phyloP scores from a whole-genome alignment of 768 basidiomycete genomes.

The Lactarius vividus region DNA sequence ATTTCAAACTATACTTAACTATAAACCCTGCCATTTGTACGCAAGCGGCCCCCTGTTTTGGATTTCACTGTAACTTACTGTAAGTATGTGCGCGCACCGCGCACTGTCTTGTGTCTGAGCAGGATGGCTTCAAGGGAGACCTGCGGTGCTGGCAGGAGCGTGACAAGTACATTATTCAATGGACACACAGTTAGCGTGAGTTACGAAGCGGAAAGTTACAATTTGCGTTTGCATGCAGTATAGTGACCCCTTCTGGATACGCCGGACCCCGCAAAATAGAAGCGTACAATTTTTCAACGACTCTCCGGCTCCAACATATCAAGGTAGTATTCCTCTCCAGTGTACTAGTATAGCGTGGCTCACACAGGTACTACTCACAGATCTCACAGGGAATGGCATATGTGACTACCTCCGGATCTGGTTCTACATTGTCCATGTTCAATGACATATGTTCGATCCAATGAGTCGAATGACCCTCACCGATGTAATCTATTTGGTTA shows the following conservation, averaged over 20 bases:
- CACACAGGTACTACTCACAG: not conserved
- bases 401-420: conserved; percentile 42
- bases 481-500: conserved; percentile 46
- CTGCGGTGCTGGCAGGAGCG: not conserved
- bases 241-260: not conserved
- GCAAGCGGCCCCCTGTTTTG: not conserved
- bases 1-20: no score
- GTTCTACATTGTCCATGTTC: conserved; percentile 35
- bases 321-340: not conserved
- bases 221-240: not conserved
- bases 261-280: not conserved
- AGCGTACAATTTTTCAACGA: not conserved
- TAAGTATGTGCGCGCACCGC: not conserved
- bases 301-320: not conserved
- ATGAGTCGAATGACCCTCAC: conserved; percentile 32
- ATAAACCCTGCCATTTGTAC: no score
- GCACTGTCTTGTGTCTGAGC: conserved; percentile 9
- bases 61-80: no score
- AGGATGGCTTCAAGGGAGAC: not conserved
- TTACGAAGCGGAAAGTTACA: not conserved
- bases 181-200: no score
- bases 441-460: not conserved
- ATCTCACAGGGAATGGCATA: conserved; percentile 28
- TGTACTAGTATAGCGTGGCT: not conserved
- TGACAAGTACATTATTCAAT: no score